Evolutionary conservation across 2,329 filamentous ascomycete genomes (phyloP), one percentile per base, ranked within the genome.

Genomic region (Dactylellina leptospora): DNA sequence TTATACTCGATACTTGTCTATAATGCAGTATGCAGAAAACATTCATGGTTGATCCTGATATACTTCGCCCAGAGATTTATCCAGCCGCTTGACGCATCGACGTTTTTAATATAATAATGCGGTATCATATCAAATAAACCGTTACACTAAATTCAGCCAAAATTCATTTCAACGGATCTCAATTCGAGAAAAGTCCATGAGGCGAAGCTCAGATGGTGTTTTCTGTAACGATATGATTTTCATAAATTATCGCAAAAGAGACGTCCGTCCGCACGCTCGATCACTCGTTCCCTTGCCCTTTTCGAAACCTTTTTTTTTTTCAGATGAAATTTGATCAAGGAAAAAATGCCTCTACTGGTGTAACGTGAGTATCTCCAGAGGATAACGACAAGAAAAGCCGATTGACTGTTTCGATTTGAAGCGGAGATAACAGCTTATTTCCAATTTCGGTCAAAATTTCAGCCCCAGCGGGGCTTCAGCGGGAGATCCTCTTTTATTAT

Each of bases 81-180:
- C 51, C 51, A 55, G 51, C 51, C 51, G 51, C 51, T 23, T 54
- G 33, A 42, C 51, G 33, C 51, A 55, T 55, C 33, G 51, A 55
- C 51, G 33, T 38, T 42, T 42, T 42, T 55, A 55, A 55, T 55
- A 55, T 55, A 55, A 42, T 55, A 42, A 40, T 40, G 20, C n/a
- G 42, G 30, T 22, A 55, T 25, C 36, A 22, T 22, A 42, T 51
- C n/a, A 18, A 33, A 51, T 28, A 25, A 42, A 16, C 33, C 51
- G 33, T 42, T 55, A 55, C 33, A 55, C 51, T 22, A 25, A 18
- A 45, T n/a, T 45, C 40, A 45, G 40, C 16, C 40, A 45, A 45
- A 45, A 20, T 8, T n/a, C 11, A 42, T 27, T 13, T 27, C 18
- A 10, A 51, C 5, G 2, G 20, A 50, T n/a, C n/a, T n/a, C n/a